Evolutionary conservation across 768 basidiomycete species (phyloP).

Genomic region (Steccherinum ochraceum): DNA sequence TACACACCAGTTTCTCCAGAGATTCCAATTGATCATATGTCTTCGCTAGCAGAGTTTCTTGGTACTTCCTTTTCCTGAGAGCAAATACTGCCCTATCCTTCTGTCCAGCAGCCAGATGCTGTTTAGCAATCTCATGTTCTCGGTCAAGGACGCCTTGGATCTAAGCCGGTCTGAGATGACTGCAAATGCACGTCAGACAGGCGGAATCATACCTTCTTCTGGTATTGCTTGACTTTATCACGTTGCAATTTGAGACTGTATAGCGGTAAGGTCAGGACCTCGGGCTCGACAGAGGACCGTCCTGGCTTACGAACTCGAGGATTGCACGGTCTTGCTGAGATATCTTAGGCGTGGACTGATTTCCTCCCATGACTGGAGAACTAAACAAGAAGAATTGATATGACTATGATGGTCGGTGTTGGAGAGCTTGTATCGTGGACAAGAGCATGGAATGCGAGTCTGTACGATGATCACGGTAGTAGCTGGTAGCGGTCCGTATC

Average conservation of each 20-base stretch:
- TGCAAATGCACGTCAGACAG: not conserved
- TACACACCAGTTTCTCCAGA: constrained; percentile 77
- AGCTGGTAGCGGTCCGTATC: no score
- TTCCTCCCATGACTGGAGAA: constrained; percentile 73
- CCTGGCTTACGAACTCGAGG: constrained; percentile 67
- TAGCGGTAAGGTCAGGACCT: constrained; percentile 12
- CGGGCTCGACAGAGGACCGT: constrained; percentile 7
- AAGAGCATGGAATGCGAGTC: no score
- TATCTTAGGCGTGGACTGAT: constrained; percentile 78
- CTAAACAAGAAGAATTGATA: no score
- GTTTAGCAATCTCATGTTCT: constrained; percentile 85
- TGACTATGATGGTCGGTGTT: no score
- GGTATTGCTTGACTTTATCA: constrained; percentile 93
- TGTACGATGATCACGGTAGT: no score
- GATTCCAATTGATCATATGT: constrained; percentile 89
- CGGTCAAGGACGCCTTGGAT: constrained; percentile 82
- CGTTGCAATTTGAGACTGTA: constrained; percentile 89
- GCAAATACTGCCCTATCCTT: constrained; percentile 87
- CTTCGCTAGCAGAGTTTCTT: constrained; percentile 78
- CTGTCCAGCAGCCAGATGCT: constrained; percentile 72
- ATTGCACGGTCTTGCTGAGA: constrained; percentile 93
- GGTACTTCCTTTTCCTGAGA: constrained; percentile 88
- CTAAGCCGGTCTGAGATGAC: constrained; percentile 46
- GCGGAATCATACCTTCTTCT: constrained; percentile 64
- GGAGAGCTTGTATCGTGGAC: no score